Evolutionary conservation across 2,329 filamentous ascomycete species (phyloP).

Genomic region (Escovopsis sp.): DNA sequence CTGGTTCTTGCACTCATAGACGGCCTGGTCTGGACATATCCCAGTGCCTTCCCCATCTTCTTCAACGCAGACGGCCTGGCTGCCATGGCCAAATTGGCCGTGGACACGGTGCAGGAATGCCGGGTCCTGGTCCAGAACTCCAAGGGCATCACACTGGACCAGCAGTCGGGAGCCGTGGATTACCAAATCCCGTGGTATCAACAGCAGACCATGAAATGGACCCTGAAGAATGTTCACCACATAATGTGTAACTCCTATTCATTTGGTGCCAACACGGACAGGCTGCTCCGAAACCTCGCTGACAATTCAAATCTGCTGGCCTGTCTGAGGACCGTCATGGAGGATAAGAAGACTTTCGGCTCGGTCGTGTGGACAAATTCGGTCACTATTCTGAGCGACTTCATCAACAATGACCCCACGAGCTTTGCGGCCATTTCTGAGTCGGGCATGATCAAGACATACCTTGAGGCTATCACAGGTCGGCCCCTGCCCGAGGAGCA

Average conservation of each 20-base stretch:
- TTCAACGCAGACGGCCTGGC: constrained; percentile 75
- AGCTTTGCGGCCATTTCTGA: constrained; percentile 94
- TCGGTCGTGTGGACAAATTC: constrained; percentile 93
- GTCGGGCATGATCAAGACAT: constrained; percentile 74
- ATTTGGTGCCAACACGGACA: constrained; percentile 69
- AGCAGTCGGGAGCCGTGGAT: constrained; percentile 72
- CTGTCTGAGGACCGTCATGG: constrained; percentile 68
- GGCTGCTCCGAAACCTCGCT: constrained; percentile 80
- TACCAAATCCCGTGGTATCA: constrained; percentile 89
- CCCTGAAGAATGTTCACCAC: constrained; percentile 92
- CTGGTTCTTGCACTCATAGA: constrained; percentile 80
- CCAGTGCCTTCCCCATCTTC: constrained; percentile 71
- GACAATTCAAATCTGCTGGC: constrained; percentile 77
- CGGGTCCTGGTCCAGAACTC: constrained; percentile 50
- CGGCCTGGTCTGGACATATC: constrained; percentile 70
- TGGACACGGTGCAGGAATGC: constrained; percentile 60
- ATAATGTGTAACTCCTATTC: constrained; percentile 68
- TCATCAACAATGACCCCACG: constrained; percentile 97
- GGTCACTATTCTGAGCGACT: constrained; percentile 81
- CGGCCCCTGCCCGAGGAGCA: constrained; percentile 24
- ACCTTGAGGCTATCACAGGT: constrained; percentile 67
- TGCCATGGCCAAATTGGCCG: constrained; percentile 74
- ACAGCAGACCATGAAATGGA: constrained; percentile 83
- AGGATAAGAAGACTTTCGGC: constrained; percentile 66
- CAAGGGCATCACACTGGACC: constrained; percentile 53